phyloP scores from a whole-genome alignment of 768 basidiomycete genomes.

The Calvatia gigantea region DNA sequence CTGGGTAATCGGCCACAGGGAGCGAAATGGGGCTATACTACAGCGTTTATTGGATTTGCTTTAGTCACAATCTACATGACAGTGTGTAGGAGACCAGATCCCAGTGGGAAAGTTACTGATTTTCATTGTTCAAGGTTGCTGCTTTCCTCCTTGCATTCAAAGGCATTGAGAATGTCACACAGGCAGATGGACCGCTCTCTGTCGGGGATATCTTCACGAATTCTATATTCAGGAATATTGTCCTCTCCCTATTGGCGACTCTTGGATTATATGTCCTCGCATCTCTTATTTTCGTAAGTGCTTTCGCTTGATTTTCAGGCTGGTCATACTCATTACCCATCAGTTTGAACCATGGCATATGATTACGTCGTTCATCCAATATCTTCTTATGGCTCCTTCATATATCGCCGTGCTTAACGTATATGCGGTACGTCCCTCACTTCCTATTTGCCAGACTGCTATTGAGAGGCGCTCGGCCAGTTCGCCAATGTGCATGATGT shows the following conservation, averaged over 20 bases:
- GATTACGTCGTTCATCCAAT: conserved; percentile 95
- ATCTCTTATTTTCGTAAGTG: conserved; percentile 79
- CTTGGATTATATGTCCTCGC: conserved; percentile 85
- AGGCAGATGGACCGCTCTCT: conserved; percentile 42
- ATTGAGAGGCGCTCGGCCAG: conserved; percentile 27
- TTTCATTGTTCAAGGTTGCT: conserved; percentile 43
- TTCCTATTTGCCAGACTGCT: not conserved
- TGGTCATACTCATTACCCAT: not conserved
- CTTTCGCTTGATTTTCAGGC: not conserved
- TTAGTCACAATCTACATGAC: conserved; percentile 97
- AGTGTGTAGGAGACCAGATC: conserved; percentile 33
- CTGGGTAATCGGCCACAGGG: conserved; percentile 93
- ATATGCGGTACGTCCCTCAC: conserved; percentile 56
- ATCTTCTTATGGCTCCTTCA: conserved; percentile 86
- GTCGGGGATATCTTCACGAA: conserved; percentile 71
- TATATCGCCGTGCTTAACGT: conserved; percentile 94
- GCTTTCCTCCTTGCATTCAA: conserved; percentile 84
- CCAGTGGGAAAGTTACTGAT: conserved; percentile 1
- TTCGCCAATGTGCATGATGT: conserved; percentile 90
- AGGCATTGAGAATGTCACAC: conserved; percentile 61
- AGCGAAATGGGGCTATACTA: conserved; percentile 81
- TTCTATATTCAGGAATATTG: conserved; percentile 78
- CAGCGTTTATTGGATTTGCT: conserved; percentile 84
- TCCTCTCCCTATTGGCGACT: conserved; percentile 83
- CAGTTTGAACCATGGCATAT: conserved; percentile 98